phyloP scores from a whole-genome alignment of 176 grass and related monocot genomes.

The Raddia guianensis region DNA sequence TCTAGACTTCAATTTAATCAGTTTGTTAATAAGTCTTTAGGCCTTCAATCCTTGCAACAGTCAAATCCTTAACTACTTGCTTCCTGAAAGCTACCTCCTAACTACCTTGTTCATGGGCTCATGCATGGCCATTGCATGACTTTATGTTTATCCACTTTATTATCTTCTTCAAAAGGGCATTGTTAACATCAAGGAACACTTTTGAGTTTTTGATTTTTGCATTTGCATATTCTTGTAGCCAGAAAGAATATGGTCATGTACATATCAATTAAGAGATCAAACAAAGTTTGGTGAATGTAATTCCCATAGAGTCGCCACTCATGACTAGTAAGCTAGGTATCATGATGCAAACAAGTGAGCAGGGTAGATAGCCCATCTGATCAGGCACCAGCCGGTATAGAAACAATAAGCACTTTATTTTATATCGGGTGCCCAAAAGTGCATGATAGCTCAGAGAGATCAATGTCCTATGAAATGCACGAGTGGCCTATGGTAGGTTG shows the following conservation, averaged over 20 bases:
- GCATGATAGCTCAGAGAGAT: conserved; percentile 7
- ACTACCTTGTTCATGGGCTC: conserved; percentile 39
- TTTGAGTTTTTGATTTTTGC: neutral
- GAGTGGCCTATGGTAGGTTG: neutral
- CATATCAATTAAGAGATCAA: conserved; percentile 13
- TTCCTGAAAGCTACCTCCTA: conserved; percentile 55
- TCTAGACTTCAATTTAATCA: conserved; percentile 26
- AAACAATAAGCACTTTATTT: conserved; percentile 31
- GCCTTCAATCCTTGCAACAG: conserved; percentile 46
- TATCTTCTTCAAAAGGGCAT: conserved; percentile 16
- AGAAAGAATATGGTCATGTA: neutral
- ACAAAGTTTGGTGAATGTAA: neutral
- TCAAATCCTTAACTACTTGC: conserved; percentile 45
- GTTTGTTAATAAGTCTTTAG: conserved; percentile 39
- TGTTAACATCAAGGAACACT: neutral
- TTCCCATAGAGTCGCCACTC: conserved; percentile 1
- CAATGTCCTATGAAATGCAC: neutral
- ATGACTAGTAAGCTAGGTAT: conserved; percentile 30
- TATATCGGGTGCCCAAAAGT: conserved; percentile 27
- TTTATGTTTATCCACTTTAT: conserved; percentile 33
- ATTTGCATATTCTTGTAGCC: conserved; percentile 14
- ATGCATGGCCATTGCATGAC: conserved; percentile 25
- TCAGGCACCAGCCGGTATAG: conserved; percentile 37
- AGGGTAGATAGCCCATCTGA: conserved; percentile 44
- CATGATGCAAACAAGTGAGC: conserved; percentile 30